Conservation (phyloP, 2,329 filamentous ascomycete genomes). For the Huntiella abstrusa region DNA sequence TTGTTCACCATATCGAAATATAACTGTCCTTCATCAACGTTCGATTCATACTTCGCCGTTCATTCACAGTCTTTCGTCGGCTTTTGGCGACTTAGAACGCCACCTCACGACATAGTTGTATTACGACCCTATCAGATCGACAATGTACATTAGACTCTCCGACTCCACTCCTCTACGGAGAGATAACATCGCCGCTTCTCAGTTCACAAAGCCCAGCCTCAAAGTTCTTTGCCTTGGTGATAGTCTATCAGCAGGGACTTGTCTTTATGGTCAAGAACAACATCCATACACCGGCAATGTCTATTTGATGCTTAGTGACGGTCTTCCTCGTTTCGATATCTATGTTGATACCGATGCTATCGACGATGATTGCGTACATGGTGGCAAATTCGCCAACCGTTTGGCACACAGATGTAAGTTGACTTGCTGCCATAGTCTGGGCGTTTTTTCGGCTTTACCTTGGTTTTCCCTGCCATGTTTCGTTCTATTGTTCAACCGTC, state of each 20-base stretch:
- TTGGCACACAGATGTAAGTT: constrained; percentile 21
- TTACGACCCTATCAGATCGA: neutral
- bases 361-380: constrained; percentile 30
- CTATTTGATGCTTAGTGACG: constrained; percentile 25
- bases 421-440: too few species aligned
- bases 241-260: constrained; percentile 31
- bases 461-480: too few species aligned
- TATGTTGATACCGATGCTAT: constrained; percentile 27
- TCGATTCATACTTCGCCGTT: too few species aligned
- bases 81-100: neutral
- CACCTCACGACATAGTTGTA: neutral
- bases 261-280: constrained; percentile 26
- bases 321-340: constrained; percentile 26
- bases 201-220: constrained; percentile 16
- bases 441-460: too few species aligned
- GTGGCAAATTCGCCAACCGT: constrained; percentile 17
- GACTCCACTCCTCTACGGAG: constrained; percentile 1
- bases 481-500: too few species aligned
- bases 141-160: constrained; percentile 9
- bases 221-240: constrained; percentile 46
- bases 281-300: constrained; percentile 37
- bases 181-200: too few species aligned
- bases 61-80: neutral
- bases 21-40: too few species aligned
- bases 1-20: too few species aligned